Percentiles rank a stretch among this genome's conserved stretches.
Evolutionary conservation across 1,284 basidiomycete genomes (phyloP).

Genomic region (Amylostereum chailletii): DNA sequence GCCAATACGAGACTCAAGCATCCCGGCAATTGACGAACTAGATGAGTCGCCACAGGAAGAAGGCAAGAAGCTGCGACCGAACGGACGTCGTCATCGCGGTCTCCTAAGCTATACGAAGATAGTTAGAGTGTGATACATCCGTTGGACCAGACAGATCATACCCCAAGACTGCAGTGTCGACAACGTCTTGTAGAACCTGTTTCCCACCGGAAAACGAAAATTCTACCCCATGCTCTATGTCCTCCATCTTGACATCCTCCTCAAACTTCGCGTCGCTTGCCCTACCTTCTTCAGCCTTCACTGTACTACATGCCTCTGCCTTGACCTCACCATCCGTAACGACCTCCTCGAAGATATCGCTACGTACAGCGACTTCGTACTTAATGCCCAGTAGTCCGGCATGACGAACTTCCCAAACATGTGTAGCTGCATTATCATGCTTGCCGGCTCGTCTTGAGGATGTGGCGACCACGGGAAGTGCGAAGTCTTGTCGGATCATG

Average conservation of each 20-base stretch:
- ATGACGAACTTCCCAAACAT: slow-evolving; percentile 97
- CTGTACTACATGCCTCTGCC: slow-evolving; percentile 19
- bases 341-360: slow-evolving; percentile 61
- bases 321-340: background rate
- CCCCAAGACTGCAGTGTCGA: slow-evolving; percentile 85
- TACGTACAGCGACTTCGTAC: slow-evolving; percentile 93
- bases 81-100: slow-evolving; percentile 94
- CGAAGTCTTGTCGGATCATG: slow-evolving; percentile 89
- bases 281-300: slow-evolving; percentile 24
- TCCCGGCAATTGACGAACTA: slow-evolving; percentile 73
- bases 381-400: slow-evolving; percentile 95
- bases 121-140: slow-evolving; percentile 3
- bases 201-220: slow-evolving; percentile 28
- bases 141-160: slow-evolving; percentile 19
- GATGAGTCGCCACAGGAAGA: slow-evolving; percentile 74
- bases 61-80: slow-evolving; percentile 92
- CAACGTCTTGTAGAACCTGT: slow-evolving; percentile 65
- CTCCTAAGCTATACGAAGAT: slow-evolving; percentile 56
- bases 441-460: slow-evolving; percentile 34
- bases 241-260: slow-evolving; percentile 15
- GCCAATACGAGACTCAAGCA: slow-evolving; percentile 69
- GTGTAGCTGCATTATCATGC: background rate
- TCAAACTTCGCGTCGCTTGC: slow-evolving; percentile 6
- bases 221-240: slow-evolving; percentile 10
- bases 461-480: slow-evolving; percentile 25